Evolutionary conservation across 208 protist genomes (phyloP).

Genomic region (Porcisia hertigi): DNA sequence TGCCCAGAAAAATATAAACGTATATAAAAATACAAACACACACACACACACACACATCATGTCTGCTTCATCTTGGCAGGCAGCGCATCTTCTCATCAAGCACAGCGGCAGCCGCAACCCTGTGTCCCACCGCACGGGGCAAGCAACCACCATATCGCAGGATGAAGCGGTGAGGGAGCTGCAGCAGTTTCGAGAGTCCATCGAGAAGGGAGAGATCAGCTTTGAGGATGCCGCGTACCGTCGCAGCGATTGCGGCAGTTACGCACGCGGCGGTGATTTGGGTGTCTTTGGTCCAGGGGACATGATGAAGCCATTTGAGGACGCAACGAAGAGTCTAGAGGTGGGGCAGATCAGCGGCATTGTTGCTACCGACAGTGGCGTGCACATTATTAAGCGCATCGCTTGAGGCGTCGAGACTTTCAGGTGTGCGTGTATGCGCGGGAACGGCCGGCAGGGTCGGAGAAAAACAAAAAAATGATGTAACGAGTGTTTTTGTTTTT

Average conservation of each 20-base stretch:
- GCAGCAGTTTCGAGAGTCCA: slow-evolving; percentile 65
- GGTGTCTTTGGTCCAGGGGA: slow-evolving; percentile 87
- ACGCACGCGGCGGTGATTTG: slow-evolving; percentile 79
- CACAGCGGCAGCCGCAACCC: slow-evolving; percentile 89
- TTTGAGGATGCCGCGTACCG: slow-evolving; percentile 85
- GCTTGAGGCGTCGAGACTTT: slow-evolving; percentile 39
- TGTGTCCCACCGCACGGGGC: slow-evolving; percentile 80
- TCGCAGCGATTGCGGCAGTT: slow-evolving; percentile 92
- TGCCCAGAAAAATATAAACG: too few species aligned
- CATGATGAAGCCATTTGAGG: slow-evolving; percentile 95
- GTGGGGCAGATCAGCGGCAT: slow-evolving; percentile 86
- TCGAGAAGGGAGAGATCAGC: slow-evolving; percentile 57
- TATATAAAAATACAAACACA: background rate
- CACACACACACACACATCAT: slow-evolving; percentile 21
- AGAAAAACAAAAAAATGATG: too few species aligned
- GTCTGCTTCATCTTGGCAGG: slow-evolving; percentile 45
- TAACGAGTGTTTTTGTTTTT: too few species aligned
- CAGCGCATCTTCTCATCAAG: slow-evolving; percentile 91
- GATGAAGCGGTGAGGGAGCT: slow-evolving; percentile 80
- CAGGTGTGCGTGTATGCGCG: background rate
- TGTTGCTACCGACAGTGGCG: slow-evolving; percentile 88
- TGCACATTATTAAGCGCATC: slow-evolving; percentile 92
- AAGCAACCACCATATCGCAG: slow-evolving; percentile 67
- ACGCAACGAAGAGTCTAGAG: slow-evolving; percentile 76
- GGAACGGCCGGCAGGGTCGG: too few species aligned